These are phyloP conservation scores for Gossypium ekmanianum DNA, from an alignment of 345 rosid genomes.

Conservation along the genomic window DNA sequence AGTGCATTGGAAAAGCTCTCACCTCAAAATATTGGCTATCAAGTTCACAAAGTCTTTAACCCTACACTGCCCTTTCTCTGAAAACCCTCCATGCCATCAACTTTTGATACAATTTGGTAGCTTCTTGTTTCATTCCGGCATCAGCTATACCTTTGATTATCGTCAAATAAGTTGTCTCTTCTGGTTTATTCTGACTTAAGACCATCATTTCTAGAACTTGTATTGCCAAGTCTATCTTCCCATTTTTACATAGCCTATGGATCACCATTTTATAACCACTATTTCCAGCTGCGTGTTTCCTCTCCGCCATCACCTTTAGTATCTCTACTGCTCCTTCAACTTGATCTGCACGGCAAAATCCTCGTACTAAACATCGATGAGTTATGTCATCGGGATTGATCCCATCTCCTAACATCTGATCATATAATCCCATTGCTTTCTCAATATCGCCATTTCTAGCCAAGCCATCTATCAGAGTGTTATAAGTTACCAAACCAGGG, in stretches of 20 bases:
- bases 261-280: slow-evolving; percentile 54
- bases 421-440: slow-evolving; percentile 48
- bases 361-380: slow-evolving; percentile 63
- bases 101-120: slow-evolving; percentile 47
- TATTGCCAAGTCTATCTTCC: slow-evolving; percentile 60
- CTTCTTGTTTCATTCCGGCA: slow-evolving; percentile 62
- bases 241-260: slow-evolving; percentile 48
- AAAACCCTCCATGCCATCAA: slow-evolving; percentile 44
- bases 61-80: slow-evolving; percentile 14
- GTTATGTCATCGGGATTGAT: slow-evolving; percentile 72
- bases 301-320: slow-evolving; percentile 50
- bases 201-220: slow-evolving; percentile 70
- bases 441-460: slow-evolving; percentile 49
- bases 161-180: slow-evolving; percentile 36
- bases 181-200: slow-evolving; percentile 45
- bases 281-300: slow-evolving; percentile 40
- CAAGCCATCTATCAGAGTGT: slow-evolving; percentile 66
- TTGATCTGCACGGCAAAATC: slow-evolving; percentile 46
- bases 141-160: slow-evolving; percentile 47
- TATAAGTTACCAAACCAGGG: slow-evolving; percentile 69
- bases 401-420: slow-evolving; percentile 50
- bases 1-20: not conserved
- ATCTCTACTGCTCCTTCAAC: slow-evolving; percentile 56
- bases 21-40: not conserved
- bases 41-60: slow-evolving; percentile 2